Percentiles rank a stretch among this genome's conserved stretches.
Conservation (phyloP, 257 asterid genomes). For the Jaltomata sinuosa region DNA sequence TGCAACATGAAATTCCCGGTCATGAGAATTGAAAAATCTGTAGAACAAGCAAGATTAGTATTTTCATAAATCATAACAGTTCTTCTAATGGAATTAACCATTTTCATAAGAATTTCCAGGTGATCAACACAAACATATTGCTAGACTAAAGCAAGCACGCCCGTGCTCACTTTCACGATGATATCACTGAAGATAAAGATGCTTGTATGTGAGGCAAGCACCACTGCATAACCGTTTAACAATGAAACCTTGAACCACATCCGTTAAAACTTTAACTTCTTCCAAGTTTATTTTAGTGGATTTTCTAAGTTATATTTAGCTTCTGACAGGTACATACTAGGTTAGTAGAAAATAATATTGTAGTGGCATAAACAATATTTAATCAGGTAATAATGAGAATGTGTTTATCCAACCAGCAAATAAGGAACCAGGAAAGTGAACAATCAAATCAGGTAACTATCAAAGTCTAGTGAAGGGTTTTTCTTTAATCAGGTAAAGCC, state of each 20-base stretch:
- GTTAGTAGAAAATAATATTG: background rate
- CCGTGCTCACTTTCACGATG: background rate
- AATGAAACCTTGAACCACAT: background rate
- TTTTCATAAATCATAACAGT: background rate
- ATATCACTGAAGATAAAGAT: background rate
- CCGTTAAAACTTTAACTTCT: background rate
- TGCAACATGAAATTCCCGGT: constrained; percentile 92
- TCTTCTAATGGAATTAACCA: background rate
- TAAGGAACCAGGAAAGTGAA: background rate
- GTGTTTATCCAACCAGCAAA: background rate
- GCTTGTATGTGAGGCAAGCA: background rate
- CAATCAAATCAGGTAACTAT: background rate
- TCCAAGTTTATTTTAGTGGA: background rate
- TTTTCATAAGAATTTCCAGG: background rate
- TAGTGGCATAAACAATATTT: background rate
- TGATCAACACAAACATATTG: background rate
- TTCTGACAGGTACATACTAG: background rate
- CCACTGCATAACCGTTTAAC: background rate
- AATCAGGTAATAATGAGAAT: background rate
- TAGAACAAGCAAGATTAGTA: constrained; percentile 9
- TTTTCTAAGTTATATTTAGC: background rate
- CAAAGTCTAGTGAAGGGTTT: background rate
- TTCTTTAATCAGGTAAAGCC: background rate
- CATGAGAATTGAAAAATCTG: constrained; percentile 72
- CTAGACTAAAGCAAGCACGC: background rate